phyloP scores from a whole-genome alignment of 352 stramenopile species.

The Globisporangium polare region DNA sequence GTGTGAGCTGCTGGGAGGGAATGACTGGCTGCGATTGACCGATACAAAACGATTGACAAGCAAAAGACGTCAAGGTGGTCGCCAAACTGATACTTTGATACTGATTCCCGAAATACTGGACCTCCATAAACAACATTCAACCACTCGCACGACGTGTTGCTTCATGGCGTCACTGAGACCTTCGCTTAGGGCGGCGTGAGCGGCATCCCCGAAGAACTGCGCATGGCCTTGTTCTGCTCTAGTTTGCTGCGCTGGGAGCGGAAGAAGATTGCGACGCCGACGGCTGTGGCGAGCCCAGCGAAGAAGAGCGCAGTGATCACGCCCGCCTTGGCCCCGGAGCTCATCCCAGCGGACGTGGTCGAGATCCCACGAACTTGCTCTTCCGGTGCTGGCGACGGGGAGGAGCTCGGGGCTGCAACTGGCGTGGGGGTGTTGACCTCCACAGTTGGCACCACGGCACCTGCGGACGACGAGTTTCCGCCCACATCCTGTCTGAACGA shows the following conservation, averaged over 20 bases:
- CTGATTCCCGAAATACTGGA: too few relatives aligned
- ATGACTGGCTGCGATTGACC: neutral
- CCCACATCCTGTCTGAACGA: neutral
- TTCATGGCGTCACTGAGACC: too few relatives aligned
- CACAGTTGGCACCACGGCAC: neutral
- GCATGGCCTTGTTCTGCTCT: neutral
- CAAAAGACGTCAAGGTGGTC: neutral
- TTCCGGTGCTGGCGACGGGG: neutral
- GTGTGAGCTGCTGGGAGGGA: neutral
- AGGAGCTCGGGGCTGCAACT: neutral
- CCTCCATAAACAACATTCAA: neutral
- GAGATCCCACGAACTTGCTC: constrained; percentile 1
- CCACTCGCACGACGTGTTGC: too few relatives aligned
- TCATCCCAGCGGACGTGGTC: neutral
- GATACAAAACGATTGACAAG: neutral
- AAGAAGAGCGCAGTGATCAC: constrained; percentile 2
- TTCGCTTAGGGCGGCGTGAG: neutral
- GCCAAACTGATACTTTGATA: too few relatives aligned
- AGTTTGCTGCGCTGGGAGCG: neutral
- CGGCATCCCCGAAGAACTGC: neutral
- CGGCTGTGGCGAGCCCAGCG: neutral
- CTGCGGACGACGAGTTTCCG: neutral
- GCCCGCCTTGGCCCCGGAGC: neutral
- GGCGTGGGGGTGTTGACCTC: neutral
- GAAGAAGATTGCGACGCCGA: constrained; percentile 1